Conservation (phyloP, 129 eudicot species). For the Flaveria brownii region DNA sequence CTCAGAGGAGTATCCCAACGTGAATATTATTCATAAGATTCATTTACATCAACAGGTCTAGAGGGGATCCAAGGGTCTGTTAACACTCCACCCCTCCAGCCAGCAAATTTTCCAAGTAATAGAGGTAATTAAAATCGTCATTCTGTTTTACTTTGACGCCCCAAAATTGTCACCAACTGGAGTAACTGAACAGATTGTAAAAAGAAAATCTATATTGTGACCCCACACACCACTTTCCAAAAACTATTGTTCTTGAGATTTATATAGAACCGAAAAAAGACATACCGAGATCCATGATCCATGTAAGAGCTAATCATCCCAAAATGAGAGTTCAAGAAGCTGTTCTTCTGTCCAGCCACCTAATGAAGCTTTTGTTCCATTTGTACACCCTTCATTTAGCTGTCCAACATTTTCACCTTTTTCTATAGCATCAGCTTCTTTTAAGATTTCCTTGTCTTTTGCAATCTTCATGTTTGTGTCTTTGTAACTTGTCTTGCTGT, state of each 20-base stretch:
- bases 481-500: constrained; percentile 23
- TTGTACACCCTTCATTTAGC: not conserved
- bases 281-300: not conserved
- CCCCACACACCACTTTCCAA: not conserved
- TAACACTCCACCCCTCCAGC: not conserved
- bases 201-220: not conserved
- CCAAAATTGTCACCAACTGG: not conserved
- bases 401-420: constrained; percentile 17
- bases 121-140: not conserved
- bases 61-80: not conserved
- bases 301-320: not conserved
- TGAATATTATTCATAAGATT: not conserved
- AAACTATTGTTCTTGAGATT: not conserved
- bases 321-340: not conserved
- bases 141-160: not conserved
- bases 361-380: not conserved
- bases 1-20: not conserved
- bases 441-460: constrained; percentile 15
- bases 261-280: not conserved
- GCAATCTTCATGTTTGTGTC: constrained; percentile 20
- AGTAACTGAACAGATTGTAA: not conserved
- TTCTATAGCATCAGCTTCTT: constrained; percentile 25
- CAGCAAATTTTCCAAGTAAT: no score
- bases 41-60: not conserved
- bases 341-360: constrained; percentile 11